phyloP scores from a whole-genome alignment of 768 basidiomycete genomes.

The Boletus patriciae region DNA sequence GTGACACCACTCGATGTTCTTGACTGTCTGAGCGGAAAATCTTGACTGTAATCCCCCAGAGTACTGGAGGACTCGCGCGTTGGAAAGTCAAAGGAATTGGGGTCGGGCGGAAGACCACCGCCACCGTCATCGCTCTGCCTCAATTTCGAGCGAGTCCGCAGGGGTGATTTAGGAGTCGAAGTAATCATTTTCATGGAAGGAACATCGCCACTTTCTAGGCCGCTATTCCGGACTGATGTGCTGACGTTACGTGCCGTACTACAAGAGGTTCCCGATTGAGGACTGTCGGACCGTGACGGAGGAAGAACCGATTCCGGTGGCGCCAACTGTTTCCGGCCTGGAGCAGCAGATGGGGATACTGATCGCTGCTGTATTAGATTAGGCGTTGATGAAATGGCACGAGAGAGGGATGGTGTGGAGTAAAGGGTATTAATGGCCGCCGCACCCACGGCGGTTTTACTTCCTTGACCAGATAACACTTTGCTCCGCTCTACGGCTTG shows the following conservation, averaged over 20 bases:
- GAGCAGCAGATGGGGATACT: conserved; percentile 37
- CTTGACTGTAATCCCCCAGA: conserved; percentile 33
- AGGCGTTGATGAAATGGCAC: conserved; percentile 61
- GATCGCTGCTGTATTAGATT: conserved; percentile 48
- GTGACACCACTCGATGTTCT: conserved; percentile 62
- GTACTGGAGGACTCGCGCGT: conserved; percentile 34
- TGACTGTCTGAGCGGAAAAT: conserved; percentile 54
- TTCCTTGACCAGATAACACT: conserved; percentile 43
- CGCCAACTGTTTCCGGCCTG: conserved; percentile 47
- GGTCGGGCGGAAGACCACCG: conserved; percentile 7
- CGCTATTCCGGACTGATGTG: conserved; percentile 14
- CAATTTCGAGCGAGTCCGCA: conserved; percentile 41
- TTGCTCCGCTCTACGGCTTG: conserved; percentile 48
- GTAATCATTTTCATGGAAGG: conserved; percentile 34
- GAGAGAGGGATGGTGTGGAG: conserved; percentile 31
- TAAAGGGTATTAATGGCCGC: conserved; percentile 40
- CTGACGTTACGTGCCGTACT: conserved; percentile 33
- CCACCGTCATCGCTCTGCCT: conserved; percentile 15
- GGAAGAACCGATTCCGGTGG: conserved; percentile 50
- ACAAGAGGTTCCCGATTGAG: conserved; percentile 44
- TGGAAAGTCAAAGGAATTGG: conserved; percentile 33
- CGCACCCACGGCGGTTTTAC: conserved; percentile 24
- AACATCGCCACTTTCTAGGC: conserved; percentile 39
- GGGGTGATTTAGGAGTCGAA: conserved; percentile 52
- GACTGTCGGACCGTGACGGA: conserved; percentile 55